A percentile compares a stretch with the other conserved stretches of the same genome.
Conservation (phyloP, 1,139 yeast species). For the Meyerozyma guilliermondii region DNA sequence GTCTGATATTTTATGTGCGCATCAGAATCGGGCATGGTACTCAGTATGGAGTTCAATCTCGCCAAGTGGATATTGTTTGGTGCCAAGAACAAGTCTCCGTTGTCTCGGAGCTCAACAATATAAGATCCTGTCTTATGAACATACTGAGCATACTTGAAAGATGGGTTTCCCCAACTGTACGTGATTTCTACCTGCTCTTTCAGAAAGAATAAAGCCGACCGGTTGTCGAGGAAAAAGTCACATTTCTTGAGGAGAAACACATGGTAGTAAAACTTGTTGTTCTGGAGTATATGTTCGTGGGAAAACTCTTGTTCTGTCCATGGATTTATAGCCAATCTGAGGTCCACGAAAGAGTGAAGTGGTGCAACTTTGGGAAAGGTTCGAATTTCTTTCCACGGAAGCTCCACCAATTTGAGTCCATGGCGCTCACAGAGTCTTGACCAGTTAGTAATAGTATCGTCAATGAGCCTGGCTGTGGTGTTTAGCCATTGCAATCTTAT, state of each 20-base stretch:
- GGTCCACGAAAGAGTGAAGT: slow-evolving; percentile 77
- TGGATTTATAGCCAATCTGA: slow-evolving; percentile 62
- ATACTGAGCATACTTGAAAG: slow-evolving; percentile 79
- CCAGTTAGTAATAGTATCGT: slow-evolving; percentile 81
- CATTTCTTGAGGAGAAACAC: slow-evolving; percentile 57
- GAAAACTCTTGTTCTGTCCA: slow-evolving; percentile 56
- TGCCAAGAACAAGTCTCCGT: slow-evolving; percentile 75
- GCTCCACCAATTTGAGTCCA: slow-evolving; percentile 83
- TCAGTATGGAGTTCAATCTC: slow-evolving; percentile 43
- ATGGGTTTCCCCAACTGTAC: slow-evolving; percentile 91
- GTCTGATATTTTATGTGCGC: slow-evolving; percentile 23
- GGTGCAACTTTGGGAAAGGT: slow-evolving; percentile 75
- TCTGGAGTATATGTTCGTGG: slow-evolving; percentile 39
- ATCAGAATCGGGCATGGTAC: slow-evolving; percentile 22
- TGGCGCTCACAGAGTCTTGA: slow-evolving; percentile 79
- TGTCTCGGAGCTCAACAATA: slow-evolving; percentile 79
- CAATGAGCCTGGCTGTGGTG: slow-evolving; percentile 83
- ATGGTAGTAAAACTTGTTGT: slow-evolving; percentile 58
- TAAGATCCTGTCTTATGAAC: slow-evolving; percentile 87
- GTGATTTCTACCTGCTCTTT: slow-evolving; percentile 50
- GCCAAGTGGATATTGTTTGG: slow-evolving; percentile 75
- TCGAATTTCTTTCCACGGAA: slow-evolving; percentile 86
- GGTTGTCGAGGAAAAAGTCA: slow-evolving; percentile 77
- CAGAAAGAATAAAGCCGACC: slow-evolving; percentile 63
- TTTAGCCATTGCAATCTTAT: slow-evolving; percentile 89